Conservation (phyloP, 2,329 filamentous ascomycete species). For the Ophiostoma quercus region DNA sequence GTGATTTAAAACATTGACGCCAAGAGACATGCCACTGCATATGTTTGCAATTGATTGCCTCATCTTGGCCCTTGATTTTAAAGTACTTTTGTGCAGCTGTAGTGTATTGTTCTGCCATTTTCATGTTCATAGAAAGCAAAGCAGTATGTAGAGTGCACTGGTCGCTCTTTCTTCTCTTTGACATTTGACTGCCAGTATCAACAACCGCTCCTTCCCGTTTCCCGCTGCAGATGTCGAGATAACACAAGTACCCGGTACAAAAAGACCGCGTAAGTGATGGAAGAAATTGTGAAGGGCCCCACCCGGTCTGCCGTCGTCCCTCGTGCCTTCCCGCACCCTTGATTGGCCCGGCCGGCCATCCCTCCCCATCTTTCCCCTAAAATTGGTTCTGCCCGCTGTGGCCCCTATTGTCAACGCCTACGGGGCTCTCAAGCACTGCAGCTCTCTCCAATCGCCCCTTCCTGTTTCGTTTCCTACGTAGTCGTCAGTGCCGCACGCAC, state of each 20-base stretch:
- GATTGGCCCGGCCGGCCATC: conserved; percentile 19
- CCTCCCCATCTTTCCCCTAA: conserved; percentile 15
- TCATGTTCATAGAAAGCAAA: not conserved
- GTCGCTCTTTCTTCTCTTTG: not conserved
- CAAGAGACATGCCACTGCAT: no score
- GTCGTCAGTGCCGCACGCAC: not conserved
- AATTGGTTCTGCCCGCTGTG: not conserved
- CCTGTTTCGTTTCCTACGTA: conserved; percentile 16
- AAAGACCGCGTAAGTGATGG: conserved; percentile 19
- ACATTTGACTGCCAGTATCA: not conserved
- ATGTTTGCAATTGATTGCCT: not conserved
- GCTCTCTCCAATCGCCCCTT: conserved; percentile 6
- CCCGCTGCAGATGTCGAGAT: not conserved
- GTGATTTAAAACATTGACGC: no score
- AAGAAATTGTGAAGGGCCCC: conserved; percentile 20
- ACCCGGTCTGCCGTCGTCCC: conserved; percentile 17
- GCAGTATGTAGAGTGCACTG: not conserved
- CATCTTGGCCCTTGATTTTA: not conserved
- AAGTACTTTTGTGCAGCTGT: not conserved
- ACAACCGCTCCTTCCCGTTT: not conserved
- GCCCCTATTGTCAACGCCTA: not conserved
- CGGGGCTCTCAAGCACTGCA: not conserved
- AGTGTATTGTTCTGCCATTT: not conserved
- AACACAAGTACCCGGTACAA: conserved; percentile 18
- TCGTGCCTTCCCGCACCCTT: conserved; percentile 16